Evolutionary conservation across 805 yeast genomes (phyloP), one percentile per base, ranked within the genome.

Genomic region (Blastobotrys robertii): DNA sequence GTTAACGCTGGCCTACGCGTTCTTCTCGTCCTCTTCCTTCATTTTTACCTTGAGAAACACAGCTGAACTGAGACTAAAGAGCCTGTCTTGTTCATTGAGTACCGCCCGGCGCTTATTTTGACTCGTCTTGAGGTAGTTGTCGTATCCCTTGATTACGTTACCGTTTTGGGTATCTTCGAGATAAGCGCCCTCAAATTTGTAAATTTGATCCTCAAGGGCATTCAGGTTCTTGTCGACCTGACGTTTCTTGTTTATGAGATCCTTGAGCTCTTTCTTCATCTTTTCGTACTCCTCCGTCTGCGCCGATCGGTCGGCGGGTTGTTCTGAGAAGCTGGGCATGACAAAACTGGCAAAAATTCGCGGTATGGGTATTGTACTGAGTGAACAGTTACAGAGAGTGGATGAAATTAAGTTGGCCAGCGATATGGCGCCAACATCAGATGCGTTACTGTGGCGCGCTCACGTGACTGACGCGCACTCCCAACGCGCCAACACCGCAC

Each of bases 61-160:
- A 0, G 81, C 76, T 7, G 87, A 78, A 48, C 90, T 79, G 57
- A 83, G 64, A 30, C 88, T 79, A 62, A 86, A 86, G 3, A 86
- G 74, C 38, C 94, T 76, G 54, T 86, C 96, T 30, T 81, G 83
- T 48, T 84, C 90, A 0, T 78, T 56, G 22, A 62, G 45, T 3
- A 50, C 50, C 67, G 64, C 74, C 73, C 41, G 69, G 58, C 46
- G 73, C 65, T 62, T 76, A 68, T 56, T 72, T 70, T 59, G 65
- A 39, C 50, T 59, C 8, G 50, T 62, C 42, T 81, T 83, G 39
- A 80, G 70, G 55, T 84, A 82, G 52, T 77, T 81, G 39, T 88
- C 96, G 54, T 87, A 88, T 1, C 97, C 97, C 49, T 82, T 81
- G n/a, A 86, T 82, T 22, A 90, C 81, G 59, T 85, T 88, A 0